These are phyloP conservation scores for Geum urbanum DNA, from an alignment of 306 rosid genomes.

Conservation along the genomic window DNA sequence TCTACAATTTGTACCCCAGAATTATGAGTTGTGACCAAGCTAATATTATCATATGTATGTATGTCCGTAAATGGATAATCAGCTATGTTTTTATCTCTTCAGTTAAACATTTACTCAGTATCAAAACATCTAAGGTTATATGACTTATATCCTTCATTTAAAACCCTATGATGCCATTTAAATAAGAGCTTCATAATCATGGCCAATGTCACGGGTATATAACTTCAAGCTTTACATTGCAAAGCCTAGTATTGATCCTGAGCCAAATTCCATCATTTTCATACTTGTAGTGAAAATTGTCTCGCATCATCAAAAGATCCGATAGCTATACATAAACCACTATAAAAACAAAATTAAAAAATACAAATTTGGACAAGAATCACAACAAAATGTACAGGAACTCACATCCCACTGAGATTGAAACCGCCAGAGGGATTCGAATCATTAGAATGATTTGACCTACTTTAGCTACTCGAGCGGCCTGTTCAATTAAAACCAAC, in stretches of 20 bases:
- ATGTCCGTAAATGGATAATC: no score
- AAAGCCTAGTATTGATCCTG: not conserved
- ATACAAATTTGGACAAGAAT: not conserved
- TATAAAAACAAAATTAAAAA: not conserved
- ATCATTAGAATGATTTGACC: slow-evolving; percentile 73
- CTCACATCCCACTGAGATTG: slow-evolving; percentile 82
- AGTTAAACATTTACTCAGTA: not conserved
- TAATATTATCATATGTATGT: no score
- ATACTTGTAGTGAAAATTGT: not conserved
- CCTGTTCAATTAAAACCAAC: slow-evolving; percentile 32
- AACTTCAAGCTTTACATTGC: not conserved
- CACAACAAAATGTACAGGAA: not conserved
- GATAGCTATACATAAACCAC: not conserved
- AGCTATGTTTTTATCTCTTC: not conserved
- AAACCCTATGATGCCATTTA: not conserved
- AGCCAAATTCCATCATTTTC: not conserved
- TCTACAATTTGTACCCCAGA: not conserved
- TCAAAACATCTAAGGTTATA: not conserved
- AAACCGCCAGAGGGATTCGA: slow-evolving; percentile 93
- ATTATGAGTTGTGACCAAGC: not conserved
- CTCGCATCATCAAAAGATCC: not conserved
- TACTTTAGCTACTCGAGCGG: slow-evolving; percentile 65
- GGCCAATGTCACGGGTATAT: not conserved
- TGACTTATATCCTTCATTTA: not conserved
- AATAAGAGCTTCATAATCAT: not conserved